Percentiles rank a stretch among this genome's conserved stretches.
Conservation (phyloP, 2,329 filamentous ascomycete species). For the Clonostachys solani region DNA sequence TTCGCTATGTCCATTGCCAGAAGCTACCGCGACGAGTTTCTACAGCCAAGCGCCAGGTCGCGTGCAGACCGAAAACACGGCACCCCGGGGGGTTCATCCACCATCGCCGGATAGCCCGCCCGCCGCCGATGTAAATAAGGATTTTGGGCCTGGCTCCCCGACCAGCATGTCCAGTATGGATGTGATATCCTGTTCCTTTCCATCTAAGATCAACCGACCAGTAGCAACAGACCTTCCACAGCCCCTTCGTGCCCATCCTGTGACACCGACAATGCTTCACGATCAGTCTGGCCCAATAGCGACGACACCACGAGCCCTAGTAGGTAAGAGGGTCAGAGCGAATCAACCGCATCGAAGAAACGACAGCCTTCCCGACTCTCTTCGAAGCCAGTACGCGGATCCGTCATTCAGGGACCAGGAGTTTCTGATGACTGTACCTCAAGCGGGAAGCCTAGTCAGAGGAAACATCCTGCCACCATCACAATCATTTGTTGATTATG, state of each 20-base stretch:
- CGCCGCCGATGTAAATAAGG: conserved; percentile 1
- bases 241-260: conserved; percentile 51
- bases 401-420: conserved; percentile 49
- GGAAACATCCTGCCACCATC: conserved; percentile 80
- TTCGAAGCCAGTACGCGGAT: conserved; percentile 62
- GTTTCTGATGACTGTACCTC: conserved; percentile 58
- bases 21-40: conserved; percentile 25
- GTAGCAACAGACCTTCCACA: conserved; percentile 31
- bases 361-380: conserved; percentile 81
- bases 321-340: conserved; percentile 55
- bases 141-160: conserved; percentile 35
- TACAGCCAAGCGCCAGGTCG: conserved; percentile 27
- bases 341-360: conserved; percentile 71
- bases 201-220: conserved; percentile 41
- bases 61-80: too few species aligned
- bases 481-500: conserved; percentile 72
- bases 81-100: too few species aligned
- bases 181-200: conserved; percentile 60
- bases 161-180: conserved; percentile 56
- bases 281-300: conserved; percentile 46
- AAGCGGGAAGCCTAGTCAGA: conserved; percentile 80
- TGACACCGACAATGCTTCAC: conserved; percentile 43
- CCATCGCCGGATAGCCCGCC: too few species aligned
- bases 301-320: conserved; percentile 51
- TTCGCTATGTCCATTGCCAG: neutral